Percentiles rank a stretch among this genome's conserved stretches.
Evolutionary conservation across 1,139 yeast genomes (phyloP).

Genomic region (Diutina siamensis): DNA sequence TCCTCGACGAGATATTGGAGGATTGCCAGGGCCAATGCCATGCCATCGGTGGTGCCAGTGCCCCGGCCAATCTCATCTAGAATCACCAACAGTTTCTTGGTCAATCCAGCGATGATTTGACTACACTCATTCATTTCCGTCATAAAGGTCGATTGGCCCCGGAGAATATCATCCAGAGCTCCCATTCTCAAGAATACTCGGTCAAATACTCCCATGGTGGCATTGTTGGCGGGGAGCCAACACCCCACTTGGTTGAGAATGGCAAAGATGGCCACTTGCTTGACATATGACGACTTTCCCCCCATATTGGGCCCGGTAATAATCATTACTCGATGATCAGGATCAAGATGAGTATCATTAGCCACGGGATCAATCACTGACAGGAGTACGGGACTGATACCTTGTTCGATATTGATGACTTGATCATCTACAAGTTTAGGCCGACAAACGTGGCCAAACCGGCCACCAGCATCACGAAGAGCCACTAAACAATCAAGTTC

Average conservation of each 20-base stretch:
- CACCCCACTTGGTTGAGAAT: conserved; percentile 45
- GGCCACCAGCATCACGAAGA: conserved; percentile 45
- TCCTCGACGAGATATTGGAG: conserved; percentile 46
- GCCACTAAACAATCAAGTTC: conserved; percentile 68
- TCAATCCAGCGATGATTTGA: conserved; percentile 35
- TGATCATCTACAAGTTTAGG: conserved; percentile 48
- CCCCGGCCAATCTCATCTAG: conserved; percentile 67
- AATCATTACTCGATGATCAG: conserved; percentile 40
- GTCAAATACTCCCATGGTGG: conserved; percentile 47
- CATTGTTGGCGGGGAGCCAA: conserved; percentile 28
- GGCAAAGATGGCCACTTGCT: conserved; percentile 48
- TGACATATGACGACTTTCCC: conserved; percentile 60
- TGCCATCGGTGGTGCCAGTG: conserved; percentile 86
- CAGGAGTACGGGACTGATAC: conserved; percentile 64
- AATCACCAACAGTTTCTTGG: conserved; percentile 43
- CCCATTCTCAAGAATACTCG: conserved; percentile 56
- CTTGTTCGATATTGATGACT: conserved; percentile 39
- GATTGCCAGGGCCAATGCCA: conserved; percentile 73
- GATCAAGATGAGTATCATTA: conserved; percentile 47
- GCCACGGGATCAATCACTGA: conserved; percentile 43
- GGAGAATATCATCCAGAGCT: conserved; percentile 56
- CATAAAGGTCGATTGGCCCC: conserved; percentile 68
- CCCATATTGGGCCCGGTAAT: conserved; percentile 76
- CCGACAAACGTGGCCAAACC: conserved; percentile 26
- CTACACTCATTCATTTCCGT: conserved; percentile 61